These are phyloP conservation scores for Globisporangium viniferum DNA, from an alignment of 352 stramenopile genomes.

Conservation along the genomic window DNA sequence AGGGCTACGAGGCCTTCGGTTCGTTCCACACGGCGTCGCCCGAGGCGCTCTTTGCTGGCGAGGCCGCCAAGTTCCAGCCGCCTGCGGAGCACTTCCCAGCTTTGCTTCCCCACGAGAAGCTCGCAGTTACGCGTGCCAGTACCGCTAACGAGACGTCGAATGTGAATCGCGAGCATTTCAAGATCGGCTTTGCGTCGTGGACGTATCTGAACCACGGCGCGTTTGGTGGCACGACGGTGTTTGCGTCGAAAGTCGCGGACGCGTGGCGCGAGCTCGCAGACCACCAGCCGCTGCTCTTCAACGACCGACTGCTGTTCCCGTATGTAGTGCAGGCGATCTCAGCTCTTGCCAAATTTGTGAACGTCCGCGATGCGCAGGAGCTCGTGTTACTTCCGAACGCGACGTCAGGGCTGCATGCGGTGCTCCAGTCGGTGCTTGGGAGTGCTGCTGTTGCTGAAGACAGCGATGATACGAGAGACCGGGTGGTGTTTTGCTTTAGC, in stretches of 20 bases:
- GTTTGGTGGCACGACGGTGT: slow-evolving; percentile 81
- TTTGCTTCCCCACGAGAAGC: slow-evolving; percentile 4
- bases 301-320: slow-evolving; percentile 91
- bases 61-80: slow-evolving; percentile 10
- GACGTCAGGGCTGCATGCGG: slow-evolving; percentile 87
- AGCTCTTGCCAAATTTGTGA: slow-evolving; percentile 68
- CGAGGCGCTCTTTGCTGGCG: slow-evolving; percentile 43
- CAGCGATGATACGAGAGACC: slow-evolving; percentile 13
- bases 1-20: slow-evolving; percentile 65
- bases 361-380: slow-evolving; percentile 40
- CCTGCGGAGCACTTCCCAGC: slow-evolving; percentile 21
- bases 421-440: slow-evolving; percentile 53
- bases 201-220: slow-evolving; percentile 95
- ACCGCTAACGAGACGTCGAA: neutral
- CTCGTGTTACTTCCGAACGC: slow-evolving; percentile 88
- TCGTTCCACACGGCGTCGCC: slow-evolving; percentile 76
- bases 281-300: slow-evolving; percentile 88
- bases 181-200: slow-evolving; percentile 62
- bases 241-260: slow-evolving; percentile 59
- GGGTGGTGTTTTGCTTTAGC: slow-evolving; percentile 67
- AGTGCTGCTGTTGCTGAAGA: neutral
- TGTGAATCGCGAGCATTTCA: slow-evolving; percentile 43
- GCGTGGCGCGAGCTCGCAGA: slow-evolving; percentile 84
- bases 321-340: slow-evolving; percentile 81
- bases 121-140: neutral